A percentile compares a stretch with the other conserved stretches of the same genome.
Conservation (phyloP, 1,284 basidiomycete genomes). For the Cutaneotrichosporon cutaneum region DNA sequence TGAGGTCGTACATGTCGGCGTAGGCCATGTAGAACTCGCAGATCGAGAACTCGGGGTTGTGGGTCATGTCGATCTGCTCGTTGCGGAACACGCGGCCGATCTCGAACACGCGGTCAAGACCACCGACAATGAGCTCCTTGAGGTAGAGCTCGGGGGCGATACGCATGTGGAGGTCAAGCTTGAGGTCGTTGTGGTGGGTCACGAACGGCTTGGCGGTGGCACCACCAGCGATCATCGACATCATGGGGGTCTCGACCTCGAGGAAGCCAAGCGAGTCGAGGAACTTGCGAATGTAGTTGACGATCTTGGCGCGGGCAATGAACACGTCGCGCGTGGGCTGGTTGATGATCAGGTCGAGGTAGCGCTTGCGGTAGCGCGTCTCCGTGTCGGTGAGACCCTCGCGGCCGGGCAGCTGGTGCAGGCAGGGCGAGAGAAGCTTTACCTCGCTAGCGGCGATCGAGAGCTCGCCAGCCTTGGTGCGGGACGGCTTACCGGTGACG, state of each 20-base stretch:
- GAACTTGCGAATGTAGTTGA: constrained; percentile 90
- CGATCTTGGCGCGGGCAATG: constrained; percentile 79
- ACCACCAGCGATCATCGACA: constrained; percentile 93
- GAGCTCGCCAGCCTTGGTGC: constrained; percentile 94
- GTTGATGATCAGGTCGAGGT: constrained; percentile 97
- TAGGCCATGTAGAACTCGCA: constrained; percentile 99
- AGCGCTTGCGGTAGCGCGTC: constrained; percentile 96
- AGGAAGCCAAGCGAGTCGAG: constrained; percentile 91
- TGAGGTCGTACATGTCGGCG: constrained; percentile 97
- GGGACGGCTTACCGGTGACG: constrained; percentile 81
- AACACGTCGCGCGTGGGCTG: constrained; percentile 87
- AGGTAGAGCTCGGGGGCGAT: constrained; percentile 97
- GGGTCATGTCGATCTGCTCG: constrained; percentile 97
- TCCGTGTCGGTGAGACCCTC: constrained; percentile 93
- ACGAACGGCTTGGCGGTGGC: constrained; percentile 98
- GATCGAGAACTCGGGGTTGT: constrained; percentile 96
- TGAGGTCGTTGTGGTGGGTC: constrained; percentile 98
- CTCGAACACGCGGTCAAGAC: constrained; percentile 96
- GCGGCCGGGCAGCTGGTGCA: constrained; percentile 86
- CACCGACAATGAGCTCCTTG: constrained; percentile 96
- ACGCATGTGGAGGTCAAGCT: constrained; percentile 96
- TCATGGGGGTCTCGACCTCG: constrained; percentile 99
- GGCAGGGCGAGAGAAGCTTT: constrained; percentile 88
- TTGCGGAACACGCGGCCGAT: constrained; percentile 98
- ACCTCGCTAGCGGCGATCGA: constrained; percentile 82